Base-by-base conservation (phyloP, 805 yeast species). In the Debaryomyces maramus region DNA sequence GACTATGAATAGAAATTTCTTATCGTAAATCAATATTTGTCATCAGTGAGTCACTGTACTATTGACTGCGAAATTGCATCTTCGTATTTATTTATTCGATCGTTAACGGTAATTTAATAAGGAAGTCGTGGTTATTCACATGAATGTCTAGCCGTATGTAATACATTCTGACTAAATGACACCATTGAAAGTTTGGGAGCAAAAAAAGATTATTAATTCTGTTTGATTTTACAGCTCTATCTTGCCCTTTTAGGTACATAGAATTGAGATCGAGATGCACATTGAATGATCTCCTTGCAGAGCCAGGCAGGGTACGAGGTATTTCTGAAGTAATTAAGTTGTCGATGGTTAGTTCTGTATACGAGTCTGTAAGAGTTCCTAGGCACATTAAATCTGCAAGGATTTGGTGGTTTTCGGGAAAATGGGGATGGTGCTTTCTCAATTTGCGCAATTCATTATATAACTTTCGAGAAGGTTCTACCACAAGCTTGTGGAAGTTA, bases 171-270 rank as follows among this genome's bases (percentile, higher is more conserved):
- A 35, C 23, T 13, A 34, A 20, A 31, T 42, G 21, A 24, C 43
- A 38, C 22, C 18, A 34, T 36, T 44, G 45, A 16, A 44, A 44
- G 21, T 30, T 41, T 5, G 47, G 47, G 2, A 29, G 17, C 3
- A 44, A 24, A 31, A 34, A 41, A 30, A 41, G 38, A 17, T 45
- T 40, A 13, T 45, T 45, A 20, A 27, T 37, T 23, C 40, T 16
- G 23, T 44, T 37, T 14, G 26, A 32, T 6, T 24, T 21, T 7
- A 33, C 20, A 5, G 43, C 43, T 23, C 22, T 16, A 28, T 41
- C 47, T 4, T 36, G 32, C 6, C 30, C 29, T 10, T 36, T 32
- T 20, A 36, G 27, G 29, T 38, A 33, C 41, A 41, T 44, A 6
- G 37, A 20, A 23, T 34, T 36, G 10, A 44, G 22, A 22, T 32